These are phyloP conservation scores for Chlorella sp. DNA, from an alignment of 139 green algal genomes.

Conservation along the genomic window DNA sequence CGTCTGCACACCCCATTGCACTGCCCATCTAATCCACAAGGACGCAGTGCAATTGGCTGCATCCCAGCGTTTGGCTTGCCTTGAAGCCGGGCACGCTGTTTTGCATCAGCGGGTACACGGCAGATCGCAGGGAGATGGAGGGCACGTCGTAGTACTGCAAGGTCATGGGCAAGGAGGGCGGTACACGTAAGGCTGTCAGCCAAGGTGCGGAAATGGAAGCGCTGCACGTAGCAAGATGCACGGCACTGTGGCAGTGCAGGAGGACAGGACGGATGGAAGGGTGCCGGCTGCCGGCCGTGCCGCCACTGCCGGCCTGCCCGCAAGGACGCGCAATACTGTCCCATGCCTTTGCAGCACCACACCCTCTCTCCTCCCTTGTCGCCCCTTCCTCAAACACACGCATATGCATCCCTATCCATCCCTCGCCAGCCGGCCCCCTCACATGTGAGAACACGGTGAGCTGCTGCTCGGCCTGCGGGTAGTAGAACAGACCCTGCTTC, in stretches of 20 bases:
- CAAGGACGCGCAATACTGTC: no score
- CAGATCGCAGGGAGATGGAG: not conserved
- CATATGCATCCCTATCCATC: no score
- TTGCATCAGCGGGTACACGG: not conserved
- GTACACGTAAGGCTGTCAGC: no score
- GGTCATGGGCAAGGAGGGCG: not conserved
- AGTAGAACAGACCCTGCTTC: constrained; percentile 14
- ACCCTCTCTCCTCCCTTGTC: no score
- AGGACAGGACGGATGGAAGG: not conserved
- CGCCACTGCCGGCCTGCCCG: no score
- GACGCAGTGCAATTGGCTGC: no score
- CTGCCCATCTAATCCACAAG: no score
- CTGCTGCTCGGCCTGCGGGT: constrained; percentile 3
- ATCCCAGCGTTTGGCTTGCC: not conserved
- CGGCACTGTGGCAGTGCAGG: not conserved
- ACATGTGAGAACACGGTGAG: constrained; percentile 1
- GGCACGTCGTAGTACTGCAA: constrained; percentile 18
- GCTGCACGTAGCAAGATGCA: not conserved
- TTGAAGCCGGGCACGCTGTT: not conserved
- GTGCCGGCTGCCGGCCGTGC: not conserved
- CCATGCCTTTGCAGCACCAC: no score
- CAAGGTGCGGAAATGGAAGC: no score
- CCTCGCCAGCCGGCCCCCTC: not conserved
- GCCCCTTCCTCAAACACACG: no score
- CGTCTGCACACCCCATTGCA: no score